phyloP scores from a whole-genome alignment of 441 rosid species.

The Brassica balearica region DNA sequence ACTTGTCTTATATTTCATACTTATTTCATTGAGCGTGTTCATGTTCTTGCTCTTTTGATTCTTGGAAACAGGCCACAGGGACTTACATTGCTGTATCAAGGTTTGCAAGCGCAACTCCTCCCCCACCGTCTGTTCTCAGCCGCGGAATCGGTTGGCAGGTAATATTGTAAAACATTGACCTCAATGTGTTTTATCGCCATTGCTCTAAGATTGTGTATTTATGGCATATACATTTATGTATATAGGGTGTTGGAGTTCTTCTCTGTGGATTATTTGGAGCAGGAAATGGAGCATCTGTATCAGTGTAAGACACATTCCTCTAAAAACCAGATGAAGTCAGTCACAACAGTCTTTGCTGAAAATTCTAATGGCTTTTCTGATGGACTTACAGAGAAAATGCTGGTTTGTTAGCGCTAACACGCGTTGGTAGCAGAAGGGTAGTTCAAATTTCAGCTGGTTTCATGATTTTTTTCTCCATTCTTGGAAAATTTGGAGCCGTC shows the following conservation, averaged over 20 bases:
- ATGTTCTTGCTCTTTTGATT: slow-evolving; percentile 32
- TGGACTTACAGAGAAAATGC: slow-evolving; percentile 81
- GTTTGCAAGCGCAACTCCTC: slow-evolving; percentile 90
- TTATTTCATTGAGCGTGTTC: not conserved
- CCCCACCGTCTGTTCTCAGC: slow-evolving; percentile 93
- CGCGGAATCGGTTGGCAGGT: slow-evolving; percentile 99
- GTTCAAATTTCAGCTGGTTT: slow-evolving; percentile 95
- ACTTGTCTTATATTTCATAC: not conserved
- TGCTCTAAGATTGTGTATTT: slow-evolving; percentile 41
- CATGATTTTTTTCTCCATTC: slow-evolving; percentile 98
- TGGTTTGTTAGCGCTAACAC: slow-evolving; percentile 83
- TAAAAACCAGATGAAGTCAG: not conserved
- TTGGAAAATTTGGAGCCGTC: slow-evolving; percentile 93
- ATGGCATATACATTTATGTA: not conserved
- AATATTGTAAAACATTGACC: slow-evolving; percentile 6
- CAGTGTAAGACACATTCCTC: slow-evolving; percentile 65
- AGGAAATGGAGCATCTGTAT: slow-evolving; percentile 83
- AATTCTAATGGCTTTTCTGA: not conserved
- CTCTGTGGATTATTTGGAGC: slow-evolving; percentile 95
- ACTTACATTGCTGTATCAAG: slow-evolving; percentile 84
- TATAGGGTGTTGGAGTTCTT: slow-evolving; percentile 94
- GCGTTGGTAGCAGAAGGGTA: slow-evolving; percentile 94
- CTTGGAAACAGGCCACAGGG: slow-evolving; percentile 79
- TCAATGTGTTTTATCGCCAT: not conserved
- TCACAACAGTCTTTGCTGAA: not conserved